Base-by-base conservation (phyloP, 805 yeast species). In the Candida yuanshanica region DNA sequence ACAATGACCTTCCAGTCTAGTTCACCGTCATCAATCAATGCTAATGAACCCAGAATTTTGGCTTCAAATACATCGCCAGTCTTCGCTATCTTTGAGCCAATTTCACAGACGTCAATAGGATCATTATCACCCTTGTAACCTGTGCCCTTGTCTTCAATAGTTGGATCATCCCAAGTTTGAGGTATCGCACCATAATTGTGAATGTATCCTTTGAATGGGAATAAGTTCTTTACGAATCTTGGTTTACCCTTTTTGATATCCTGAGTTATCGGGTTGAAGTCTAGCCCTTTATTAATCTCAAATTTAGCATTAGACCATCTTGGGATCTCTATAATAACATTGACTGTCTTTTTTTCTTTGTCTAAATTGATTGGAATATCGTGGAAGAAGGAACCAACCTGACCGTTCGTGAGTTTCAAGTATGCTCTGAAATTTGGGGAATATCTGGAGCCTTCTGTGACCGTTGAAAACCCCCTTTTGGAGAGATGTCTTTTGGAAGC, bases 151-250 rank as follows among this genome's bases (percentile, higher is more conserved):
- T 72, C 44, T 64, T 42, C 48, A 39, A 67, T 68, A 44, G 81
- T 76, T n/a, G 95, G 95, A 59, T 93, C 95, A 65, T 91, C 99
- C 98, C 98, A 91, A 4, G 98, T 91, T 68, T 86, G 95, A 14
- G 95, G 90, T 52, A 86, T 70, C 4, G 95, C 91, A 35, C 96
- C 95, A 58, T 87, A 87, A 64, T 87, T 87, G 62, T 82, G 90
- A 42, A 87, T 81, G 61, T 85, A 86, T 1, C 95, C 95, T 51
- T 82, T 82, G 60, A 74, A 80, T 8, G 95, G 95, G 67, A 81
- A 87, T 18, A 85, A 66, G 64, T 87, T 87, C 53, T 81, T 74
- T 24, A 87, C 83, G 53, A 80, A 87, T 54, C 96, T 68, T 27
- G 82, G 74, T 49, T 81, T 69, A 6, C 86, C 91, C 51, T 85